Conservation (phyloP, 179 eudicot genomes). For the Silene coronaria region DNA sequence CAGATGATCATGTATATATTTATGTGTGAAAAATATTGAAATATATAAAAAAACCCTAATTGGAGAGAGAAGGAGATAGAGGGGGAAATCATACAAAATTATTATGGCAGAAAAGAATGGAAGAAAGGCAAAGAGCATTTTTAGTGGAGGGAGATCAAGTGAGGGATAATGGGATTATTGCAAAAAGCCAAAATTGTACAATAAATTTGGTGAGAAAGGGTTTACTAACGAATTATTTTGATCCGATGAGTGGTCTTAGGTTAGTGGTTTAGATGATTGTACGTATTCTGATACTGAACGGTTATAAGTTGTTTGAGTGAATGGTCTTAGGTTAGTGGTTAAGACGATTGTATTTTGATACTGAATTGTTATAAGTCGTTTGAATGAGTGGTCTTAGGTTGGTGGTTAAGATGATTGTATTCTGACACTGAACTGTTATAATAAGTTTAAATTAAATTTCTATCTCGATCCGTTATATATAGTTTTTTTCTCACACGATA, state of each 20-base stretch:
- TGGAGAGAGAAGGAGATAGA: slow-evolving; percentile 6
- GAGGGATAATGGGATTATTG: slow-evolving; percentile 7
- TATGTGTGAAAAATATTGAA: not conserved
- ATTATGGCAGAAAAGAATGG: slow-evolving; percentile 26
- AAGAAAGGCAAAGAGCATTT: slow-evolving; percentile 33
- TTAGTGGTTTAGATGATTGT: not conserved
- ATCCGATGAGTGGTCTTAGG: not conserved
- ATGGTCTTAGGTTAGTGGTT: too few species aligned
- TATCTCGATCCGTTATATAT: too few species aligned
- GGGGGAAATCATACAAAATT: slow-evolving; percentile 15
- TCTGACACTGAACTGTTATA: too few species aligned
- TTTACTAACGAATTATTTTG: not conserved
- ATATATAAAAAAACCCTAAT: slow-evolving; percentile 34
- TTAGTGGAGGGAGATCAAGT: slow-evolving; percentile 29
- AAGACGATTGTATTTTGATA: too few species aligned
- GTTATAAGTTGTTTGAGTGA: too few species aligned
- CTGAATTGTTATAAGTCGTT: too few species aligned
- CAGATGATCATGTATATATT: not conserved
- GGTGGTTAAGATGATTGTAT: too few species aligned
- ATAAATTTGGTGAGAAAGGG: not conserved
- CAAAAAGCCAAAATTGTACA: slow-evolving; percentile 23
- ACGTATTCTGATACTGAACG: too few species aligned
- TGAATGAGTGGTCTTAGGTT: too few species aligned
- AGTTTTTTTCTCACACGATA: too few species aligned
- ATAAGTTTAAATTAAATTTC: too few species aligned